A percentile compares a stretch with the other conserved stretches of the same genome.
phyloP scores from a whole-genome alignment of 148 eudicot species.

The Chenopodium album region DNA sequence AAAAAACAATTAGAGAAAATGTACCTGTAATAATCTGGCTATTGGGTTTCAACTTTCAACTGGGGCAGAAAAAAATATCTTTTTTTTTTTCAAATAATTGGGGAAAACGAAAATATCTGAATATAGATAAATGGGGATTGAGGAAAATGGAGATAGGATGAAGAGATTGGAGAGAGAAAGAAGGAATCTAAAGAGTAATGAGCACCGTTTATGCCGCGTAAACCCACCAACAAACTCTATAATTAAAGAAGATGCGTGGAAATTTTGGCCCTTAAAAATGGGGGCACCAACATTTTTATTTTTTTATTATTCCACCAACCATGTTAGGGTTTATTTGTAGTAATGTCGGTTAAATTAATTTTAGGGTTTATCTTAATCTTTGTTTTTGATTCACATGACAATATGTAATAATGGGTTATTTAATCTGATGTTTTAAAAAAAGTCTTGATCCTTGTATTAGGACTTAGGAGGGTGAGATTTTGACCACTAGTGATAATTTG shows the following conservation, averaged over 20 bases:
- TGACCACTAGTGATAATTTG: too few species aligned
- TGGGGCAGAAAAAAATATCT: neutral
- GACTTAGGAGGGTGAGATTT: too few species aligned
- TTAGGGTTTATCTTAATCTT: neutral
- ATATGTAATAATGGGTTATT: too few species aligned
- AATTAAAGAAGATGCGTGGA: slow-evolving; percentile 13
- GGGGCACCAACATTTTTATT: neutral
- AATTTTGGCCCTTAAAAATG: neutral
- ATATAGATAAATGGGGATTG: neutral
- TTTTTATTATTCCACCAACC: neutral
- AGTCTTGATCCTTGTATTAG: too few species aligned
- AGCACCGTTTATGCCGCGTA: slow-evolving; percentile 15
- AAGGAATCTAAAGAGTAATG: neutral
- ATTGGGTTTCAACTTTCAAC: neutral
- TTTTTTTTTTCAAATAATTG: too few species aligned
- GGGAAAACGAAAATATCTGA: neutral
- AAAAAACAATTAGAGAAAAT: neutral
- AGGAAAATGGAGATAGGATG: neutral
- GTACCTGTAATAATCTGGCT: slow-evolving; percentile 5
- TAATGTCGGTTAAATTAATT: neutral
- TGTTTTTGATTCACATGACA: too few species aligned
- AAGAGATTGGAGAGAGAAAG: slow-evolving; percentile 10
- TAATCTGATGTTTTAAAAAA: too few species aligned
- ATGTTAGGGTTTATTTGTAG: neutral
- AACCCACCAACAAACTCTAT: slow-evolving; percentile 2